phyloP scores from a whole-genome alignment of 805 yeast species.

The Myxozyma nipponensis region DNA sequence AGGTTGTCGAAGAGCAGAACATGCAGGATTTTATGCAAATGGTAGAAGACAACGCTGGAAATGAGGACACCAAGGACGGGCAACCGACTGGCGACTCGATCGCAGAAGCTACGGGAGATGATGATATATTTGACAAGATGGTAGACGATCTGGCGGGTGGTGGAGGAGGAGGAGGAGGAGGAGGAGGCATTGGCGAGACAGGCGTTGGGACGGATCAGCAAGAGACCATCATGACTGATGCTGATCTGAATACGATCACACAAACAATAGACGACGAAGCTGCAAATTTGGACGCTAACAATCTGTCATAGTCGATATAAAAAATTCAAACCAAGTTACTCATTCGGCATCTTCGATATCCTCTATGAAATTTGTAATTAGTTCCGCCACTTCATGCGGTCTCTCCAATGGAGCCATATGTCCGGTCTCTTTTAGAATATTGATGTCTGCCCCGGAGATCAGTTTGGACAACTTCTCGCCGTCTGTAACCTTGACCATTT shows the following conservation, averaged over 20 bases:
- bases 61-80: neutral
- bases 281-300: neutral
- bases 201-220: too few relatives aligned
- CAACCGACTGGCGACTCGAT: neutral
- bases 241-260: neutral
- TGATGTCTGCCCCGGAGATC: neutral
- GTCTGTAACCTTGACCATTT: neutral
- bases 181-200: too few relatives aligned
- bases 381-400: neutral
- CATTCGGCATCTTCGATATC: neutral
- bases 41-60: slow-evolving; percentile 2
- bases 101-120: neutral
- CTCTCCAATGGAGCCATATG: neutral
- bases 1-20: slow-evolving; percentile 2
- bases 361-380: neutral
- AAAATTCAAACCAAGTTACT: neutral
- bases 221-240: neutral
- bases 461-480: neutral
- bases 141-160: neutral
- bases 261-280: neutral
- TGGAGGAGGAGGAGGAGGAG: neutral
- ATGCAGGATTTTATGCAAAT: slow-evolving; percentile 19
- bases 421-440: neutral
- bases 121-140: neutral
- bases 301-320: too few relatives aligned